phyloP scores from a whole-genome alignment of 306 rosid species.

The Cucumis melo region DNA sequence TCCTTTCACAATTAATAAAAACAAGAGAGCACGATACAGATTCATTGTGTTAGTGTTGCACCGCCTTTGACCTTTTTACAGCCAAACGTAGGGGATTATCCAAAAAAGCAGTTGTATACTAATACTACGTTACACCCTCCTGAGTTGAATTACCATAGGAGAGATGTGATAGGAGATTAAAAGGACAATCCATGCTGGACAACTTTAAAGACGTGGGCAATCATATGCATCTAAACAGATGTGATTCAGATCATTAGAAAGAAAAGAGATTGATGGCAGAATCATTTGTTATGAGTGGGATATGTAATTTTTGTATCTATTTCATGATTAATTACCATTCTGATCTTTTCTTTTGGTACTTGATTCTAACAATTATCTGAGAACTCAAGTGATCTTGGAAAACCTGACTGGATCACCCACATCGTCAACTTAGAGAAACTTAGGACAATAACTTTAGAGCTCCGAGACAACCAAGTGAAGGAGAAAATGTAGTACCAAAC shows the following conservation, averaged over 20 bases:
- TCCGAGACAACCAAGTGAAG: too few species aligned
- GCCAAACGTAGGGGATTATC: not conserved
- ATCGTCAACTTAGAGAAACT: not conserved
- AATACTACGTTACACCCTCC: not conserved
- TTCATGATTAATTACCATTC: not conserved
- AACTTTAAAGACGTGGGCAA: not conserved
- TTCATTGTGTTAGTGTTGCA: not conserved
- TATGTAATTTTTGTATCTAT: not conserved
- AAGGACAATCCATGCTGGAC: not conserved
- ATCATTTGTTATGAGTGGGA: not conserved
- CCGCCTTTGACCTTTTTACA: not conserved
- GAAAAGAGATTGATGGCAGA: not conserved
- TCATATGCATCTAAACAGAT: not conserved
- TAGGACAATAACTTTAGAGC: not conserved
- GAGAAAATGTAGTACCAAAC: too few species aligned
- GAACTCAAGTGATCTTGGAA: not conserved
- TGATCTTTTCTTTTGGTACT: not conserved
- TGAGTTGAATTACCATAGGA: not conserved
- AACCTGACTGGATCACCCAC: not conserved
- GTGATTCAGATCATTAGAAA: not conserved
- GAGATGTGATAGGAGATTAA: not conserved
- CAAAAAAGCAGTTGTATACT: not conserved
- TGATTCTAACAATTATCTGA: not conserved
- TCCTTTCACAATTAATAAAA: not conserved
- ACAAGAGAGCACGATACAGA: not conserved